Evolutionary conservation across 495 filamentous ascomycete genomes (phyloP).

Genomic region (Rhizodiscina lignyota): DNA sequence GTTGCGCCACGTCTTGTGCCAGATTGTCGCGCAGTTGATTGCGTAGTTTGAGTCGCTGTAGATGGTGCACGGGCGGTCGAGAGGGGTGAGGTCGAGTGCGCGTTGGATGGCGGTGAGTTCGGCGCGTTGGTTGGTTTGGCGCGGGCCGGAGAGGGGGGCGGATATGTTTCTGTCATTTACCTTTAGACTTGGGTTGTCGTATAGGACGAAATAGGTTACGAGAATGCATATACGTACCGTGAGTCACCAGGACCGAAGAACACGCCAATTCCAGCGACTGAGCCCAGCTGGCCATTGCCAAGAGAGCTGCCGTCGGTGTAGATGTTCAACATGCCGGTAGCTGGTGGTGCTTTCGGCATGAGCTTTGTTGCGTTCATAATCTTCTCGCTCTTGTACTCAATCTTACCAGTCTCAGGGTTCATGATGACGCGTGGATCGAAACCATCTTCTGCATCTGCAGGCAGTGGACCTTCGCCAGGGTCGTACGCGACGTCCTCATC

Average conservation of each 20-base stretch:
- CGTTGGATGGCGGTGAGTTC: conserved; percentile 80
- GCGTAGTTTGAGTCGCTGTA: conserved; percentile 73
- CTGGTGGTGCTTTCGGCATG: conserved; percentile 7
- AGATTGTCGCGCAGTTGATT: conserved; percentile 78
- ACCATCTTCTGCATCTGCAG: conserved; percentile 38
- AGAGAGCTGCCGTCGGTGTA: conserved; percentile 82
- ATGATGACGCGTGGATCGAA: conserved; percentile 43
- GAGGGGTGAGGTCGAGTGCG: conserved; percentile 59
- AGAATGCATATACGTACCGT: conserved; percentile 31
- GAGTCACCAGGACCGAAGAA: conserved; percentile 61
- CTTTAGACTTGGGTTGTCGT: conserved; percentile 10
- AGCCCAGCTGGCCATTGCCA: conserved; percentile 55
- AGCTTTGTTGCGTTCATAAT: conserved; percentile 31
- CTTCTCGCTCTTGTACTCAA: conserved; percentile 37
- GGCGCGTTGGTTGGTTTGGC: conserved; percentile 88
- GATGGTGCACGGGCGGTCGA: conserved; percentile 47
- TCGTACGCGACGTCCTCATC: no score
- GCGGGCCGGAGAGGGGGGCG: conserved; percentile 53
- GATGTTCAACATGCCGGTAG: conserved; percentile 41
- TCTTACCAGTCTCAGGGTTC: conserved; percentile 37
- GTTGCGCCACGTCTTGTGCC: conserved; percentile 62
- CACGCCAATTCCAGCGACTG: conserved; percentile 73
- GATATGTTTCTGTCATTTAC: conserved; percentile 53
- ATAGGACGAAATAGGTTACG: neutral
- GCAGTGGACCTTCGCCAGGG: conserved; percentile 38